Evolutionary conservation across 129 eudicot genomes (phyloP), one percentile per base, ranked within the genome.

Genomic region (Glebionis coronaria): DNA sequence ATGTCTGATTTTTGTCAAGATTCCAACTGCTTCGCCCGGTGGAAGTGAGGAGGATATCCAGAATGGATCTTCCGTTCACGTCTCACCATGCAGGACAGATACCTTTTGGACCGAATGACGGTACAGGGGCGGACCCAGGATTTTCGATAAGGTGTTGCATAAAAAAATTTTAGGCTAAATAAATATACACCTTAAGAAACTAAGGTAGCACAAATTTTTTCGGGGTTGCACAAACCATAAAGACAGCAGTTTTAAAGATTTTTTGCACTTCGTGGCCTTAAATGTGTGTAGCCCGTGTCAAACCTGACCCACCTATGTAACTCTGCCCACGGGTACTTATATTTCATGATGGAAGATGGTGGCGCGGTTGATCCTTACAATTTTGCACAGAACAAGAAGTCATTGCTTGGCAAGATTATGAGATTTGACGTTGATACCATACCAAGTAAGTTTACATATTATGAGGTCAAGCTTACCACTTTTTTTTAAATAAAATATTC

Each of bases 261-360:
- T n/a, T n/a, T n/a, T n/a, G n/a, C n/a, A n/a, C n/a, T n/a, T n/a
- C n/a, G n/a, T n/a, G n/a, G n/a, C n/a, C n/a, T n/a, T n/a, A n/a
- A n/a, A n/a, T n/a, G n/a, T n/a, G n/a, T n/a, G n/a, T n/a, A n/a
- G n/a, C n/a, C n/a, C n/a, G n/a, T n/a, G n/a, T n/a, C n/a, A n/a
- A n/a, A n/a, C n/a, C n/a, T n/a, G n/a, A n/a, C n/a, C n/a, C n/a
- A n/a, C n/a, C n/a, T n/a, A n/a, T n/a, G n/a, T n/a, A n/a, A n/a
- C n/a, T n/a, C n/a, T n/a, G n/a, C n/a, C n/a, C n/a, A n/a, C n/a
- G 94, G 91, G 12, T 76, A 88, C 76, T 67, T 91, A 73, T 91
- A 91, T 71, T 85, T 88, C 52, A 88, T 83, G 94, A 85, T 88
- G 90, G 97, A 96, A 1, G 97, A 91, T 70, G 96, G 96, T 25